These are phyloP conservation scores for Hamamelis virginiana DNA, from an alignment of 164 flowering plant genomes.

Conservation along the genomic window DNA sequence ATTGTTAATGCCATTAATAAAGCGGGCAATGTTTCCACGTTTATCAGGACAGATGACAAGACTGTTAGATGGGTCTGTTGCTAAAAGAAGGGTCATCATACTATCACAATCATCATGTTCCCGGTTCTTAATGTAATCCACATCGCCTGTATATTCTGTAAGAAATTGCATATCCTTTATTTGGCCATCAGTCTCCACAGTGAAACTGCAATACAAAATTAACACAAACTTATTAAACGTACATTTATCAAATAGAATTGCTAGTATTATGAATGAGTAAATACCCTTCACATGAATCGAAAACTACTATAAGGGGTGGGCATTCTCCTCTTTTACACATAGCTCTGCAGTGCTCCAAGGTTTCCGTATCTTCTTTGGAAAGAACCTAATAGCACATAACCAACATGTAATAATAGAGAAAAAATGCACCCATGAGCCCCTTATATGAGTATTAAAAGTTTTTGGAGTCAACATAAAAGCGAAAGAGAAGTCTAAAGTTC, in stretches of 20 bases:
- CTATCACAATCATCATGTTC: constrained; percentile 77
- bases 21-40: constrained; percentile 73
- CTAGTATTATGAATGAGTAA: neutral
- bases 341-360: constrained; percentile 51
- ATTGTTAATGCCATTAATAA: constrained; percentile 80
- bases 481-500: neutral
- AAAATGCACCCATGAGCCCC: too few species aligned
- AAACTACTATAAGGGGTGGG: constrained; percentile 69
- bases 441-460: neutral
- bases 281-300: constrained; percentile 77
- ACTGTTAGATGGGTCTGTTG: constrained; percentile 46
- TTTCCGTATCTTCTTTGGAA: constrained; percentile 59
- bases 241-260: constrained; percentile 1
- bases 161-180: constrained; percentile 69
- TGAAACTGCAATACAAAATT: constrained; percentile 44
- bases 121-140: constrained; percentile 63
- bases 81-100: constrained; percentile 71
- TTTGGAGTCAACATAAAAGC: neutral
- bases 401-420: neutral
- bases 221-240: constrained; percentile 4
- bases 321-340: constrained; percentile 65
- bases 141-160: constrained; percentile 72
- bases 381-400: constrained; percentile 42
- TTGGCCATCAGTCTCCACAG: constrained; percentile 66
- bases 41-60: constrained; percentile 77